A percentile compares a stretch with the other conserved stretches of the same genome.
Conservation (phyloP, 345 rosid species). For the Bretschneidera sinensis region DNA sequence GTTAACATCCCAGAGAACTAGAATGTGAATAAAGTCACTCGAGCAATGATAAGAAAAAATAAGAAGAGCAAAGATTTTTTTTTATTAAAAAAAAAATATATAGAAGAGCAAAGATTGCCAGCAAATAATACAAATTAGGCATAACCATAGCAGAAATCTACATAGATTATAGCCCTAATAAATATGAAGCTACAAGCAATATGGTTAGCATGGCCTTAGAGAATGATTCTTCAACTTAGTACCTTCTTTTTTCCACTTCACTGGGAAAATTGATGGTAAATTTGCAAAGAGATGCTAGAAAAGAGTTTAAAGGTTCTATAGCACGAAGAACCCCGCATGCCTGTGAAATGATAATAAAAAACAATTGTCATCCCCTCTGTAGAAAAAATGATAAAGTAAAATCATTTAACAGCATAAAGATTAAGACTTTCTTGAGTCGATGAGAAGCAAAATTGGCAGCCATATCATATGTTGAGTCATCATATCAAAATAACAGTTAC, state of each 20-base stretch:
- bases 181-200: not conserved
- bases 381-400: slow-evolving; percentile 9
- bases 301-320: slow-evolving; percentile 91
- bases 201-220: not conserved
- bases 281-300: slow-evolving; percentile 94
- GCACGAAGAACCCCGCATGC: slow-evolving; percentile 99
- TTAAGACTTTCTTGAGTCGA: slow-evolving; percentile 1
- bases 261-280: slow-evolving; percentile 79
- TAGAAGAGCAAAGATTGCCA: not conserved
- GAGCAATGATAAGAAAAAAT: too few species aligned
- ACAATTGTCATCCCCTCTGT: slow-evolving; percentile 15
- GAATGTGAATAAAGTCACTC: too few species aligned
- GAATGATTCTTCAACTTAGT: slow-evolving; percentile 2
- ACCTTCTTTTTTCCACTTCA: slow-evolving; percentile 82
- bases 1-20: not conserved
- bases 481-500: slow-evolving; percentile 30
- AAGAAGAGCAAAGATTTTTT: too few species aligned
- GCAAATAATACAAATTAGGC: not conserved
- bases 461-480: not conserved
- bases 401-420: slow-evolving; percentile 8
- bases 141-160: too few species aligned
- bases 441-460: slow-evolving; percentile 6
- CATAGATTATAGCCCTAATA: too few species aligned
- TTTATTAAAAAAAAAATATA: too few species aligned
- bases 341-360: slow-evolving; percentile 40